Percentiles rank a stretch among this genome's conserved stretches.
Evolutionary conservation across 1,139 yeast species (phyloP).

Genomic region (Scheffersomyces titani): DNA sequence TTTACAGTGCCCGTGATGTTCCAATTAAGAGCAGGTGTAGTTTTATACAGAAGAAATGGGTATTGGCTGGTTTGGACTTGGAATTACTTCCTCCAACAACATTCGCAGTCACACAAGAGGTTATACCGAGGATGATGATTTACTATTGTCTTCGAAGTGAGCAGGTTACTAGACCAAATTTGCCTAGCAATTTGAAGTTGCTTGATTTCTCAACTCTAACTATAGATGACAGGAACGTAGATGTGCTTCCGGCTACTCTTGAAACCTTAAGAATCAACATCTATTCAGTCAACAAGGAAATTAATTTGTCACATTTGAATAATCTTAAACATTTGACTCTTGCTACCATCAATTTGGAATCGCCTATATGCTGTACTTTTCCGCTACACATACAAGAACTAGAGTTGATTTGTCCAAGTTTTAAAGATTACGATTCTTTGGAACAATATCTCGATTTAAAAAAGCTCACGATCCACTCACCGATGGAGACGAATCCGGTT

Average conservation of each 20-base stretch:
- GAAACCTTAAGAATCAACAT: neutral
- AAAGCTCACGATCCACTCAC: too few species aligned
- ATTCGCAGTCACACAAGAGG: neutral
- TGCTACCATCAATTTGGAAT: neutral
- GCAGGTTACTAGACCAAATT: neutral
- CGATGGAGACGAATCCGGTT: too few species aligned
- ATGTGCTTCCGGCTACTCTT: neutral
- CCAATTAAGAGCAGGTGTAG: neutral
- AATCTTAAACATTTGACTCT: neutral
- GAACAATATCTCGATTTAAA: too few species aligned
- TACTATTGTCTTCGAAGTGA: neutral
- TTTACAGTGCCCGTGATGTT: neutral
- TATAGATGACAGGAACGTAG: neutral
- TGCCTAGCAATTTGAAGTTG: neutral
- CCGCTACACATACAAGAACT: too few species aligned
- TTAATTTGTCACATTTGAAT: neutral
- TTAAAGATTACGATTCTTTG: too few species aligned
- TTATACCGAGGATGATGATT: neutral
- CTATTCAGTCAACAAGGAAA: neutral
- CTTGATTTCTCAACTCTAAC: neutral
- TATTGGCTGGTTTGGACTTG: neutral
- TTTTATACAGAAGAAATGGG: neutral
- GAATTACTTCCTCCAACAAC: neutral
- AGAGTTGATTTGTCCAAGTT: too few species aligned
- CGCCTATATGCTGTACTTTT: neutral